Evolutionary conservation across 352 stramenopile species (phyloP).

Genomic region (Phytophthora sojae): DNA sequence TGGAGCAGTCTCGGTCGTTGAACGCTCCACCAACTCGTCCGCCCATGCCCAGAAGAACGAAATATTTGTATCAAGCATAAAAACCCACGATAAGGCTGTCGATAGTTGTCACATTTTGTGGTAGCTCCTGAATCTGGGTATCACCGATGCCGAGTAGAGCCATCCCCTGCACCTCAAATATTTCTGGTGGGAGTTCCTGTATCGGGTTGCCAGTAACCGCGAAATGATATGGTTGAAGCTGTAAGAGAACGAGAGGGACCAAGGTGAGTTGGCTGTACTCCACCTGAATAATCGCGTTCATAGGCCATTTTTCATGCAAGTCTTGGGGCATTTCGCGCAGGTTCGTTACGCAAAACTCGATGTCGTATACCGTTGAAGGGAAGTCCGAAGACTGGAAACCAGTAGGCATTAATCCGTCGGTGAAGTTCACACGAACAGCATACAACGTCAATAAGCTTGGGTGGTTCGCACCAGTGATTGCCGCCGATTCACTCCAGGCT

Average conservation of each 20-base stretch:
- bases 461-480: conserved; percentile 28
- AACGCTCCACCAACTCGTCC: conserved; percentile 1
- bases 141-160: conserved; percentile 4
- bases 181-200: conserved; percentile 18
- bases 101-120: conserved; percentile 18
- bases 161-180: conserved; percentile 27
- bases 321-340: conserved; percentile 36
- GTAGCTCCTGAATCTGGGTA: conserved; percentile 17
- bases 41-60: conserved; percentile 23
- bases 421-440: conserved; percentile 41
- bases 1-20: not conserved
- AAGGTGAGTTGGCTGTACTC: conserved; percentile 28
- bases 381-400: conserved; percentile 45
- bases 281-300: conserved; percentile 11
- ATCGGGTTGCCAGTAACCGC: conserved; percentile 38
- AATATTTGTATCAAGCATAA: conserved; percentile 1
- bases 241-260: conserved; percentile 19
- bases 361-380: conserved; percentile 31
- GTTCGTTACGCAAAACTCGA: conserved; percentile 53
- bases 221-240: conserved; percentile 21
- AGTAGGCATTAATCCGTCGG: conserved; percentile 30
- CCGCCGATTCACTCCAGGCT: conserved; percentile 33
- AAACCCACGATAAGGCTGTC: not conserved
- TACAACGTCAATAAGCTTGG: conserved; percentile 35
- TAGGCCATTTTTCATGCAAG: conserved; percentile 43